phyloP scores from a whole-genome alignment of 2,329 filamentous ascomycete genomes.

The Podosphaera xanthii region DNA sequence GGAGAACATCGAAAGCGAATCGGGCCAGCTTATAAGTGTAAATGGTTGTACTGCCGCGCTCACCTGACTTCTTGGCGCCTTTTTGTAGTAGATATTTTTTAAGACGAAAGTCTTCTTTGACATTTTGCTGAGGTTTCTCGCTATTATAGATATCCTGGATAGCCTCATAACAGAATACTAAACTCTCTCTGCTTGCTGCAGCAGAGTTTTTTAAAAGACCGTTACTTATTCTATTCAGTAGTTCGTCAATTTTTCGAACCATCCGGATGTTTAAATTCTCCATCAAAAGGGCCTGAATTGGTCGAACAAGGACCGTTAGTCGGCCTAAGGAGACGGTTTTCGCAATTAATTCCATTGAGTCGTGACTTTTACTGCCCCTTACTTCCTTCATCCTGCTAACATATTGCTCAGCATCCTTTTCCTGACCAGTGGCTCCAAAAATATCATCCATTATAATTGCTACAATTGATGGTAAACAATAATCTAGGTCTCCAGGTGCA shows the following conservation, averaged over 20 bases:
- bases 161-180: slow-evolving; percentile 91
- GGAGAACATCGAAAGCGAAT: slow-evolving; percentile 71
- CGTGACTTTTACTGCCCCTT: slow-evolving; percentile 93
- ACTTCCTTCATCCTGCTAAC: slow-evolving; percentile 91
- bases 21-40: slow-evolving; percentile 71
- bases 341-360: slow-evolving; percentile 85
- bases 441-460: slow-evolving; percentile 91
- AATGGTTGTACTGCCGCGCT: slow-evolving; percentile 49
- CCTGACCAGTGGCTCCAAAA: slow-evolving; percentile 75
- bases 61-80: slow-evolving; percentile 50
- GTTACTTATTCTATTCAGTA: slow-evolving; percentile 60
- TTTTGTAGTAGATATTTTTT: slow-evolving; percentile 63
- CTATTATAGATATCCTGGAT: slow-evolving; percentile 66
- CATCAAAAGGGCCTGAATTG: slow-evolving; percentile 53
- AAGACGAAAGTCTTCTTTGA: slow-evolving; percentile 36
- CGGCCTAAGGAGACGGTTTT: slow-evolving; percentile 55
- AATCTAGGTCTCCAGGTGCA: slow-evolving; percentile 65
- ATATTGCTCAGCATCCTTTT: slow-evolving; percentile 94
- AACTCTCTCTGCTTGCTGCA: slow-evolving; percentile 53
- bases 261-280: slow-evolving; percentile 69
- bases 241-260: slow-evolving; percentile 73
- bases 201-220: slow-evolving; percentile 66
- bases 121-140: slow-evolving; percentile 26
- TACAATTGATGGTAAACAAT: slow-evolving; percentile 59
- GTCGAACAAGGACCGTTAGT: slow-evolving; percentile 53